Evolutionary conservation across 2,329 filamentous ascomycete genomes (phyloP).

Genomic region (Penicillium concentricum): DNA sequence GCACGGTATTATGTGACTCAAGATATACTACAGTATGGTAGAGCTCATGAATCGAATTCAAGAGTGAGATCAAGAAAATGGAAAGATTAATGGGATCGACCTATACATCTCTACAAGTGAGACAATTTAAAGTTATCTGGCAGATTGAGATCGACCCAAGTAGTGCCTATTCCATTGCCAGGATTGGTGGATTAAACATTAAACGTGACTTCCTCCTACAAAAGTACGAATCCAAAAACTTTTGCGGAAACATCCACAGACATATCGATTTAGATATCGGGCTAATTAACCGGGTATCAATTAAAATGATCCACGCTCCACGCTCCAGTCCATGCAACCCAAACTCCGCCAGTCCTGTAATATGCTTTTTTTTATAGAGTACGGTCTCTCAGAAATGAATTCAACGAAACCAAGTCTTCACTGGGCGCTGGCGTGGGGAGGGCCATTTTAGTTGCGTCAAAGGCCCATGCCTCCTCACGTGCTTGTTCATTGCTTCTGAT

Average conservation of each 20-base stretch:
- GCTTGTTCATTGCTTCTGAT: constrained; percentile 27
- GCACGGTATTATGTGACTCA: too few species aligned
- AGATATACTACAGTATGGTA: too few species aligned
- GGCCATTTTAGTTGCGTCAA: constrained; percentile 35
- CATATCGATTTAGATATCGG: not conserved
- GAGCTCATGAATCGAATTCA: too few species aligned
- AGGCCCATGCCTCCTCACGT: constrained; percentile 36
- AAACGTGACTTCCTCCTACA: not conserved
- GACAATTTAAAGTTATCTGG: not conserved
- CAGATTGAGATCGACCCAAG: not conserved
- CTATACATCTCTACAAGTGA: not conserved
- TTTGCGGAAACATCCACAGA: not conserved
- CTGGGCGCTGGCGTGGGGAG: constrained; percentile 29
- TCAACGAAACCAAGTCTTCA: constrained; percentile 25
- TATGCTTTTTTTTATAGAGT: constrained; percentile 7
- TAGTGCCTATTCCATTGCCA: not conserved
- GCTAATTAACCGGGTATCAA: constrained; percentile 2
- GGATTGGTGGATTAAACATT: not conserved
- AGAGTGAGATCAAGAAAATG: too few species aligned
- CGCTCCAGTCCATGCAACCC: constrained; percentile 15
- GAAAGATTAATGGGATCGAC: too few species aligned
- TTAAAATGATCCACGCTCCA: not conserved
- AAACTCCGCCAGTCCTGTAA: constrained; percentile 6
- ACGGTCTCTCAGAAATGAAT: constrained; percentile 26
- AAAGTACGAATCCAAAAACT: not conserved